phyloP scores from a whole-genome alignment of 345 rosid genomes.

The Heritiera fomes region DNA sequence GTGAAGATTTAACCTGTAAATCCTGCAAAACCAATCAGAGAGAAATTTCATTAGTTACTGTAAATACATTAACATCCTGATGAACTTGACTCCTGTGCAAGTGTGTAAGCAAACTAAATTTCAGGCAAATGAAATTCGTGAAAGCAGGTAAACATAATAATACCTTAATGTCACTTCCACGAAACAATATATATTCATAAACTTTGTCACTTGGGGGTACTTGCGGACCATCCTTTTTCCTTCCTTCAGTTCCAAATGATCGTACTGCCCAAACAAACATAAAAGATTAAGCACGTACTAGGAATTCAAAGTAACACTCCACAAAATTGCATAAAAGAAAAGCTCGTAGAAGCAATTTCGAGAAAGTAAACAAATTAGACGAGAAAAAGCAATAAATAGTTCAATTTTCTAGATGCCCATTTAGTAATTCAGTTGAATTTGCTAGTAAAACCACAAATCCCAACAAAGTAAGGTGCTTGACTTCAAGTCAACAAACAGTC shows the following conservation, averaged over 20 bases:
- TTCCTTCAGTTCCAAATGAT: slow-evolving; percentile 80
- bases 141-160: not conserved
- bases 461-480: not conserved
- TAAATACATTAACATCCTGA: not conserved
- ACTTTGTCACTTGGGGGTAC: slow-evolving; percentile 69
- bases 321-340: not conserved
- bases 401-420: not conserved
- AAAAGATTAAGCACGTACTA: not conserved
- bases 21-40: slow-evolving; percentile 50
- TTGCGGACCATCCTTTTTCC: slow-evolving; percentile 77
- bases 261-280: slow-evolving; percentile 41
- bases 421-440: not conserved
- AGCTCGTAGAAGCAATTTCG: not conserved
- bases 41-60: not conserved
- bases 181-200: slow-evolving; percentile 73
- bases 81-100: not conserved
- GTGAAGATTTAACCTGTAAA: slow-evolving; percentile 90
- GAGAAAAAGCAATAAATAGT: not conserved
- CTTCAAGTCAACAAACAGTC: not conserved
- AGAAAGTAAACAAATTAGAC: not conserved
- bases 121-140: not conserved
- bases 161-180: slow-evolving; percentile 84
- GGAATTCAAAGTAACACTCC: not conserved
- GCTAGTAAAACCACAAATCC: not conserved
- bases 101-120: not conserved